Percentiles rank a stretch among this genome's conserved stretches.
These are phyloP conservation scores for Parathielavia appendiculata DNA, from an alignment of 495 filamentous ascomycete species.

Conservation along the genomic window DNA sequence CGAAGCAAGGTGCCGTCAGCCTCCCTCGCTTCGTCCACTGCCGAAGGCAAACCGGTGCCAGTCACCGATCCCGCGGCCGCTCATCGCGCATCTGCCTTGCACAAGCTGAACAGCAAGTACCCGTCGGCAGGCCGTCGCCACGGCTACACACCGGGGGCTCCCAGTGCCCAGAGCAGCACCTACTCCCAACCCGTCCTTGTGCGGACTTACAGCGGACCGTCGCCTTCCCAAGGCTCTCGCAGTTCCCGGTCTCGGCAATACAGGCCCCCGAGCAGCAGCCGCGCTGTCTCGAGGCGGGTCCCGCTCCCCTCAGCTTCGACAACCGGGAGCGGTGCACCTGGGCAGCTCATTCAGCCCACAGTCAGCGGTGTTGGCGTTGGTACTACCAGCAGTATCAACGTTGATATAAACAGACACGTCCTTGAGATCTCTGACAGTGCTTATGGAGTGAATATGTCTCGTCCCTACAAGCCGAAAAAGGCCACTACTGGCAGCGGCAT, in stretches of 20 bases:
- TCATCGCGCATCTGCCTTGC: constrained; percentile 39
- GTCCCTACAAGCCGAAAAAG: constrained; percentile 29
- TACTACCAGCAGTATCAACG: constrained; percentile 9
- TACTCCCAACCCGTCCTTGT: constrained; percentile 55
- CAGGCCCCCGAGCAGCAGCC: constrained; percentile 26
- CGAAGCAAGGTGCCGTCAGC: constrained; percentile 37
- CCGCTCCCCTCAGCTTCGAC: constrained; percentile 23
- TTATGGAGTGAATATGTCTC: constrained; percentile 26
- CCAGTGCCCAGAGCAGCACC: constrained; percentile 46
- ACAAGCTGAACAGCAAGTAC: constrained; percentile 44
- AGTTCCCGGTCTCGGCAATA: constrained; percentile 17
- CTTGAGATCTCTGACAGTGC: constrained; percentile 1
- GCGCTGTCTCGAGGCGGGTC: constrained; percentile 27
- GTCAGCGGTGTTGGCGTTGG: constrained; percentile 24
- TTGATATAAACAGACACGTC: neutral
- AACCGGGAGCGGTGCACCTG: constrained; percentile 12
- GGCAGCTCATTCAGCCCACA: constrained; percentile 24
- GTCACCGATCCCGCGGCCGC: constrained; percentile 37
- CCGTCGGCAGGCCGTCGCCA: constrained; percentile 34
- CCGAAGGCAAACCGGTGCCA: constrained; percentile 44
- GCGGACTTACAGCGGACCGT: constrained; percentile 46
- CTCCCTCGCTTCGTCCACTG: constrained; percentile 40
- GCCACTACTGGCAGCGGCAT: constrained; percentile 19
- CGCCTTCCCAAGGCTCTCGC: constrained; percentile 27
- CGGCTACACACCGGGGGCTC: constrained; percentile 39